These are phyloP conservation scores for Fusarium anthophilum DNA, from an alignment of 2,329 filamentous ascomycete genomes.

Conservation along the genomic window DNA sequence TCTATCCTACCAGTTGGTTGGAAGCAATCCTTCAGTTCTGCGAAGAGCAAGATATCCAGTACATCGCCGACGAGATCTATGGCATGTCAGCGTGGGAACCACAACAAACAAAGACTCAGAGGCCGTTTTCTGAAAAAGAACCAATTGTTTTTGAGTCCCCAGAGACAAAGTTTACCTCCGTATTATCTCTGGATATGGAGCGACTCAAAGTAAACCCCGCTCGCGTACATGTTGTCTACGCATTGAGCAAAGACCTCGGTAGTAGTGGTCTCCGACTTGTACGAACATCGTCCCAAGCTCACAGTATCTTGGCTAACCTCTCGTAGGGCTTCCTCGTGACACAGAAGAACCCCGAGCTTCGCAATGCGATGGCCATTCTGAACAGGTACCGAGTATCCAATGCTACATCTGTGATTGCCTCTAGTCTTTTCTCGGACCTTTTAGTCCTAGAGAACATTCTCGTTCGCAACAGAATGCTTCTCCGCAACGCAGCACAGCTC, in stretches of 20 bases:
- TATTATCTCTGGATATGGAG: neutral
- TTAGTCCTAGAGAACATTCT: neutral
- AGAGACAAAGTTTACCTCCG: neutral
- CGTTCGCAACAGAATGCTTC: neutral
- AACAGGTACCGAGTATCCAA: neutral
- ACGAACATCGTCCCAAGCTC: neutral
- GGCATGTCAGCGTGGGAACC: neutral
- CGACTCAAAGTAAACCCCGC: neutral
- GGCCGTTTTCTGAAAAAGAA: neutral
- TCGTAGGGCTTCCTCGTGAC: neutral
- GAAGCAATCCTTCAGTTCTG: neutral
- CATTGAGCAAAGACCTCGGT: neutral
- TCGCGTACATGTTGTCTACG: neutral
- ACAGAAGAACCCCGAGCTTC: neutral
- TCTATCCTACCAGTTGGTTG: neutral
- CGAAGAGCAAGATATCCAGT: neutral
- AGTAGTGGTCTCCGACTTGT: neutral
- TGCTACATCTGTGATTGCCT: neutral
- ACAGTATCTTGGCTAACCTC: neutral
- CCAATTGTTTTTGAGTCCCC: neutral
- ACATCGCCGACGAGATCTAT: neutral
- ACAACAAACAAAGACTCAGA: neutral
- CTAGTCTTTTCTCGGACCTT: neutral
- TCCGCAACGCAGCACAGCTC: neutral
- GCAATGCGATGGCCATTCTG: neutral